These are phyloP conservation scores for Tetrapisispora arboricola DNA, from an alignment of 805 yeast species.

Conservation along the genomic window DNA sequence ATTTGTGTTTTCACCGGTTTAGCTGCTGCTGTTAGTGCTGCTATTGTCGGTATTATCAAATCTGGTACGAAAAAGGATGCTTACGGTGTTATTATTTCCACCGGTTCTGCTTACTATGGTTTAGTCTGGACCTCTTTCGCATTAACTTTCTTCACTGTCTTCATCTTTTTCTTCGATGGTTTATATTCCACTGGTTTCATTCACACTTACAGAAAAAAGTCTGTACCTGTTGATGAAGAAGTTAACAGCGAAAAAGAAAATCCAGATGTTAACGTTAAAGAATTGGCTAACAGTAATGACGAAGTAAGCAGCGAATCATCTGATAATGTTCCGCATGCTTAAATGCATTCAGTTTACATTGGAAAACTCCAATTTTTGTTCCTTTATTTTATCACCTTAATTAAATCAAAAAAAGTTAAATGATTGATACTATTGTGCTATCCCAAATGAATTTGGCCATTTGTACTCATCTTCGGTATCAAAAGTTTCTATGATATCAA, in stretches of 20 bases:
- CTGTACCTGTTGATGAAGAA: not conserved
- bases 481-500: not conserved
- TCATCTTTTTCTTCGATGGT: constrained; percentile 6
- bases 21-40: constrained; percentile 22
- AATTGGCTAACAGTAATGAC: constrained; percentile 2
- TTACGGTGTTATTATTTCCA: constrained; percentile 20
- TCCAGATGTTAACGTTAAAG: not conserved
- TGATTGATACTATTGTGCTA: not conserved
- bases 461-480: not conserved
- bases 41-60: constrained; percentile 23
- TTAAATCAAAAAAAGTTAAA: constrained; percentile 1
- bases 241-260: not conserved
- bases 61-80: constrained; percentile 25
- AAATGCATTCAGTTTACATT: not conserved
- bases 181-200: constrained; percentile 1
- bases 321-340: not conserved
- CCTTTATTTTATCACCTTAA: not conserved
- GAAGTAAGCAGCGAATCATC: constrained; percentile 3
- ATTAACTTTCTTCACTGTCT: constrained; percentile 15
- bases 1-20: constrained; percentile 21
- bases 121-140: constrained; percentile 25
- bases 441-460: not conserved
- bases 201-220: constrained; percentile 1
- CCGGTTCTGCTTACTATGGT: constrained; percentile 21
- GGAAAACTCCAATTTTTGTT: not conserved